A percentile compares a stretch with the other conserved stretches of the same genome.
Conservation (phyloP, 495 filamentous ascomycete genomes). For the Neurospora pannonica region DNA sequence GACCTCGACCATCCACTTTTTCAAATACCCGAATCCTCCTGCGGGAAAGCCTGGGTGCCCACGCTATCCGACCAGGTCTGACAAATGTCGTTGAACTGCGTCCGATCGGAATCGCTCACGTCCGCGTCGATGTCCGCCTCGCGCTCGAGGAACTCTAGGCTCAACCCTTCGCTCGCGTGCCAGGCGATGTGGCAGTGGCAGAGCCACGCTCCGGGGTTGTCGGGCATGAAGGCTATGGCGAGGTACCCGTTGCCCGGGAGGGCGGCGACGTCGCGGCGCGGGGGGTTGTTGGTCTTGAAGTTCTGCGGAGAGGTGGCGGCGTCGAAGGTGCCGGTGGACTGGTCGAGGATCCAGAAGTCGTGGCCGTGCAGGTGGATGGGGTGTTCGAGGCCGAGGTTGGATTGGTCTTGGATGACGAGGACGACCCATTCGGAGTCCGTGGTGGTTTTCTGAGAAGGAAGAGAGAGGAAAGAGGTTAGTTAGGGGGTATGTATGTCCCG, state of each 20-base stretch:
- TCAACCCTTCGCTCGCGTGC: slow-evolving; percentile 16
- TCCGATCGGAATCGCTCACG: background rate
- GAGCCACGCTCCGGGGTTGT: slow-evolving; percentile 34
- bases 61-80: background rate
- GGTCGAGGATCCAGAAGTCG: slow-evolving; percentile 14
- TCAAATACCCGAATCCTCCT: slow-evolving; percentile 15
- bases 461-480: background rate
- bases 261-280: slow-evolving; percentile 50
- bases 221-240: slow-evolving; percentile 46
- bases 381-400: slow-evolving; percentile 6
- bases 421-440: slow-evolving; percentile 9
- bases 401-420: slow-evolving; percentile 14
- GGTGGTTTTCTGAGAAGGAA: background rate
- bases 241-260: slow-evolving; percentile 39
- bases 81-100: slow-evolving; percentile 1
- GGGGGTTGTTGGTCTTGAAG: slow-evolving; percentile 34
- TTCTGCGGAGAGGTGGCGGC: slow-evolving; percentile 14
- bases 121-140: background rate
- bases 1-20: too few relatives aligned
- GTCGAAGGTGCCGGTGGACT: slow-evolving; percentile 1
- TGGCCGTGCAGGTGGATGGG: slow-evolving; percentile 20
- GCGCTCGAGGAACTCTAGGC: slow-evolving; percentile 12
- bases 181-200: slow-evolving; percentile 19
- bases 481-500: background rate
- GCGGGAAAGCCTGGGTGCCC: background rate